Evolutionary conservation across 139 green algal genomes (phyloP), one percentile per base, ranked within the genome.

Genomic region (Pycnococcus provasolii): DNA sequence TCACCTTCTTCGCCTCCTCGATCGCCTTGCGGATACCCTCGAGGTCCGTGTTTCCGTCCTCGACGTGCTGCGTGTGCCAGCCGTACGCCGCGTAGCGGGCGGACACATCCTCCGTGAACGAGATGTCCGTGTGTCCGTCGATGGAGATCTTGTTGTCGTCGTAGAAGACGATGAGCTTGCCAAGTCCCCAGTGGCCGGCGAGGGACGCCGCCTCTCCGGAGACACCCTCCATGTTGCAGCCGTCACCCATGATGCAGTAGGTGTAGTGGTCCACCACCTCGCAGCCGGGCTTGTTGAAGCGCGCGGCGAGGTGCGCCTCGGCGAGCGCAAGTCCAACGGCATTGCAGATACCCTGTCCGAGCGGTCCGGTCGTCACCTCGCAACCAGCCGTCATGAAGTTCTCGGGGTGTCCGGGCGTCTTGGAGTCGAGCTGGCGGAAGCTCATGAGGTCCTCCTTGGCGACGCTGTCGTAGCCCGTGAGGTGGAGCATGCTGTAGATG

Each of bases 101-200:
- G 54, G 51, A 73, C 13, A 99, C 93, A 71, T 99, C 91, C 85
- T 99, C 93, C 40, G 93, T 99, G 90, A 99, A 99, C 46, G 89
- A 91, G 83, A 99, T 96, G 62, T 96, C 87, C 11, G 93, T 96
- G 87, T 95, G 81, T 62, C 93, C 93, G 68, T 99, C 93, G 64
- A 98, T 98, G 77, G 91, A 96, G 82, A 98, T 97, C 57, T 90
- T 83, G 91, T 99, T 99, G 89, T 97, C 90, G 72, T 99, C 93
- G 80, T 97, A 99, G 66, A 99, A 81, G 9, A 81, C 86, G 79
- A 99, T 97, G 13, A 99, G 87, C 90, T 99, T 99, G 86, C 91
- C 91, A 66, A 99, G 89, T 66, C 90, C 92, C 91, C 88, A 96
- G 84, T 99, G 93, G 66, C 90, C 93, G 2, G 93, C 93, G 68